Base-by-base conservation (phyloP, 441 rosid species). In the Erysimum pusillum region DNA sequence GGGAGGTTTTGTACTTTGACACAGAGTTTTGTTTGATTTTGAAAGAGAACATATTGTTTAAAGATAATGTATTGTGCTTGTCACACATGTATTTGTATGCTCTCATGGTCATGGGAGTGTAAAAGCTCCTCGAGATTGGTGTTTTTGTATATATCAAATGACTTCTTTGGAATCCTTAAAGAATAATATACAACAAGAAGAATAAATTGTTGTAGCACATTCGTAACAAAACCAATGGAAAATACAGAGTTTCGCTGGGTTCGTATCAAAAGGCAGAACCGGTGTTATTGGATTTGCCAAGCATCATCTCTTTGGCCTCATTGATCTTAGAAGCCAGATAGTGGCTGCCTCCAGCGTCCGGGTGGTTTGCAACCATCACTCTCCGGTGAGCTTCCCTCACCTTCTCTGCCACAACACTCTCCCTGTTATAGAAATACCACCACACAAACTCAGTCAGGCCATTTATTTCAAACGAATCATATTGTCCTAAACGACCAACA, bases 301-400 rank as follows among this genome's bases (percentile, higher is more conserved):
- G 85, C 85, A 83, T 64, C 67, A 80, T 64, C 1, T 81, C 83
- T 81, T 83, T 83, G 25, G 85, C 87, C 79, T 83, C 85, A 58
- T 83, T 81, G 61, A 83, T 81, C 80, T 83, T 83, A 3, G 87
- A 81, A 7, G 84, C 85, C 0, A 83, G 78, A 74, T 83, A 83
- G 35, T 83, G 83, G 38, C 84, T 83, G 6, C 84, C 86, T 65
- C 83, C 80, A 14, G 83, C 83, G 10, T 80, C 83, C 11, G 83
- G 83, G 46, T 80, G 83, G 41, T 80, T 80, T 25, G 83, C 80
- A 34, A 80, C 83, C 83, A 80, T 76, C 28, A 80, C 83, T 72
- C 83, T 80, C 74, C 83, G 15, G 48, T 80, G 83, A 15, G 83
- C 83, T 76, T 80, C 83, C 22, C 72, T 80, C 46, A 80, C 80